Percentiles rank a stretch among this genome's conserved stretches.
These are phyloP conservation scores for Rhinocladiella similis DNA, from an alignment of 2,329 filamentous ascomycete genomes.

Conservation along the genomic window DNA sequence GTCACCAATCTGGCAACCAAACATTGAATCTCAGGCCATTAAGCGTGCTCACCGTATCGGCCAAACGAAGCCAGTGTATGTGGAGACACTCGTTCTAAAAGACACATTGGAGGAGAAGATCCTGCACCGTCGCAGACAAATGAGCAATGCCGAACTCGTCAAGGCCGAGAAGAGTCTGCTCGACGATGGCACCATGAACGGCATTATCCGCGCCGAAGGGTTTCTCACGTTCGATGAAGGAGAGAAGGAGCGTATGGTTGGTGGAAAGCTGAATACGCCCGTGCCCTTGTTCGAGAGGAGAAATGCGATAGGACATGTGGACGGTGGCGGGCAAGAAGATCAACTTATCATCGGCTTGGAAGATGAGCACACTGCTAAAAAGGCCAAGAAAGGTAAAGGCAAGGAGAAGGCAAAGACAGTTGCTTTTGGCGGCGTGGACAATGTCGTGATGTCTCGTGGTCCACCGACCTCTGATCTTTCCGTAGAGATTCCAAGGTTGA, in stretches of 20 bases:
- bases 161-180: constrained; percentile 57
- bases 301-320: not conserved
- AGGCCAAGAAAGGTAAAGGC: constrained; percentile 1
- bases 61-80: constrained; percentile 73
- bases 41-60: constrained; percentile 87
- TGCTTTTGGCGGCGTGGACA: not conserved
- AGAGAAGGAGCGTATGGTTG: constrained; percentile 21
- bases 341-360: constrained; percentile 10
- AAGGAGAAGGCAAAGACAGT: not conserved
- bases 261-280: constrained; percentile 10
- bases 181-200: constrained; percentile 58
- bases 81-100: constrained; percentile 80
- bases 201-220: constrained; percentile 59
- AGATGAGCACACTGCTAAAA: constrained; percentile 8
- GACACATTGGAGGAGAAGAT: constrained; percentile 85
- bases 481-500: not conserved
- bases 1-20: constrained; percentile 80
- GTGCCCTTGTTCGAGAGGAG: constrained; percentile 19
- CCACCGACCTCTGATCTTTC: not conserved
- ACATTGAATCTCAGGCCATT: constrained; percentile 85
- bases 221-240: constrained; percentile 46
- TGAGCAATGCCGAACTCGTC: constrained; percentile 63
- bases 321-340: constrained; percentile 1
- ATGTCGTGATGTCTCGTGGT: not conserved
- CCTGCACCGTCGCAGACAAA: constrained; percentile 68